These are phyloP conservation scores for Parachlorella kessleri DNA, from an alignment of 139 green algal genomes.

Conservation along the genomic window DNA sequence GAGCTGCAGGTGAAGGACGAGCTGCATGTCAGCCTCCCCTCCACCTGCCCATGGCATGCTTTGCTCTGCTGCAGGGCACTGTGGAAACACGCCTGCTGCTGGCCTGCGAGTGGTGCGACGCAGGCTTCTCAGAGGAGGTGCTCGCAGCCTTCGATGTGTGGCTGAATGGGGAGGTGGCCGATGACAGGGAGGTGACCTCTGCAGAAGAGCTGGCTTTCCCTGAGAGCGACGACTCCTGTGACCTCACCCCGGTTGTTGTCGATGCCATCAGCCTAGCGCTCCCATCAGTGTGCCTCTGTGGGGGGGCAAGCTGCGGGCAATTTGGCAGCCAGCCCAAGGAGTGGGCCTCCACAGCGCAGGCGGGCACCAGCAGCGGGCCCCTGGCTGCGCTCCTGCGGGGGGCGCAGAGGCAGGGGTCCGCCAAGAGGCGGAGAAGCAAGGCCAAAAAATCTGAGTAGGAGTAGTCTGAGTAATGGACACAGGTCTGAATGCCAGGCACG, in stretches of 20 bases:
- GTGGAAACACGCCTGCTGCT: conserved; percentile 1
- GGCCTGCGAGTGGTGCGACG: conserved; percentile 14
- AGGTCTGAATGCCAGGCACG: too few relatives aligned
- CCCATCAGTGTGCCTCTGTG: conserved; percentile 27
- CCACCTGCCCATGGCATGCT: too few relatives aligned
- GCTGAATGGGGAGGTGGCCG: background rate
- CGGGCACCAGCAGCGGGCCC: background rate
- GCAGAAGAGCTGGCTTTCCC: conserved; percentile 10
- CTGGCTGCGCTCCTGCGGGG: too few relatives aligned
- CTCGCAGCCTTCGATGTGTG: conserved; percentile 1
- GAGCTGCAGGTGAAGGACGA: too few relatives aligned
- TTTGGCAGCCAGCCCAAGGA: background rate
- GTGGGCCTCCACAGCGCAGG: background rate
- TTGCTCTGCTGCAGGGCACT: conserved; percentile 1
- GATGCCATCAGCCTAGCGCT: conserved; percentile 8
- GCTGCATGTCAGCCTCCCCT: too few relatives aligned
- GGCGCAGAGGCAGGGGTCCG: too few relatives aligned
- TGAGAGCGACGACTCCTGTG: background rate
- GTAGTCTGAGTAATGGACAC: too few relatives aligned
- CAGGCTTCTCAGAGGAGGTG: background rate
- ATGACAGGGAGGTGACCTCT: background rate
- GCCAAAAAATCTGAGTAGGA: too few relatives aligned
- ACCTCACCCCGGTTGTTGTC: conserved; percentile 1
- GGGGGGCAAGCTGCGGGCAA: conserved; percentile 16
- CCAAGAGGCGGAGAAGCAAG: too few relatives aligned